These are phyloP conservation scores for Colletotrichum camelliae DNA, from an alignment of 2,329 filamentous ascomycete genomes.

Conservation along the genomic window DNA sequence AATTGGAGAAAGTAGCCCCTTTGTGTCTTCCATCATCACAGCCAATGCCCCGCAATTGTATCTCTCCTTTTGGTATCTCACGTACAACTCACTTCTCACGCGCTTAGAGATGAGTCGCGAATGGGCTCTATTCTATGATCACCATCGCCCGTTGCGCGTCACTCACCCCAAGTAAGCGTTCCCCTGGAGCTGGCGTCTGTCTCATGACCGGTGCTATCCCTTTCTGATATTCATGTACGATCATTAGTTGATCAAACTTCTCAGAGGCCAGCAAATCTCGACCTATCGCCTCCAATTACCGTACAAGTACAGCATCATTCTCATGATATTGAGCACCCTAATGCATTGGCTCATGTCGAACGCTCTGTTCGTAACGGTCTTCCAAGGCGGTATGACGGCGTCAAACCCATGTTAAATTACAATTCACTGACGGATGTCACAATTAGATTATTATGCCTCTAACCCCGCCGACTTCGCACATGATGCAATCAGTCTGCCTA, in stretches of 20 bases:
- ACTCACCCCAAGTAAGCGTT: background rate
- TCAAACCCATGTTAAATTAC: too few relatives aligned
- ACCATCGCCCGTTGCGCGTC: background rate
- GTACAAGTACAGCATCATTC: background rate
- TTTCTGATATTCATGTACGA: too few relatives aligned
- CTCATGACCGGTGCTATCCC: too few relatives aligned
- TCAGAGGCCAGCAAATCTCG: background rate
- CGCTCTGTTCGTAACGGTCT: too few relatives aligned
- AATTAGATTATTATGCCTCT: too few relatives aligned
- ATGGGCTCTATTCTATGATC: accelerated
- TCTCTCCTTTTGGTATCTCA: background rate
- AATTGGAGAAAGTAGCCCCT: accelerated
- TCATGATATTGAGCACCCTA: background rate
- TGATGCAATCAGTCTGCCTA: too few relatives aligned
- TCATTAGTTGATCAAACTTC: background rate
- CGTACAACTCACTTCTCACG: background rate
- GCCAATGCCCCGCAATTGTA: background rate
- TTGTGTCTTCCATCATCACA: accelerated
- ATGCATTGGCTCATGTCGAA: background rate
- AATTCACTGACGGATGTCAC: too few relatives aligned
- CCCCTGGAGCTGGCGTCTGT: background rate
- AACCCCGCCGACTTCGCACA: too few relatives aligned
- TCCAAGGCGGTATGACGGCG: too few relatives aligned
- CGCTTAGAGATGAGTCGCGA: background rate
- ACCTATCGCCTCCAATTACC: background rate